Evolutionary conservation across 208 protist genomes (phyloP), one percentile per base, ranked within the genome.

Genomic region (Trypanosoma caninum): DNA sequence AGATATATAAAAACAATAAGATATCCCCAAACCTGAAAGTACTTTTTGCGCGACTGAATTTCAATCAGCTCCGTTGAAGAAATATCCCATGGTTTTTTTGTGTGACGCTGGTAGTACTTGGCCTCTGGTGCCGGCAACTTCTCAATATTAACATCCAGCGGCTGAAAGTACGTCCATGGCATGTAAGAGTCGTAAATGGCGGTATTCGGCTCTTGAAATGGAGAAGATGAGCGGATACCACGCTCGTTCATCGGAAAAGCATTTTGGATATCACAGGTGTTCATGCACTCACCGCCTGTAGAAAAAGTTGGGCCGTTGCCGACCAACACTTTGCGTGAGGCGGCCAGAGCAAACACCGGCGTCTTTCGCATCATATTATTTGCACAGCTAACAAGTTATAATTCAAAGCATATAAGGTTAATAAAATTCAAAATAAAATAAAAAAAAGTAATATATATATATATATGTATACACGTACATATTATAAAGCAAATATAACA

Each of bases 91-190:
- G 89, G 78, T 37, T 71, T 77, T 79, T 92, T 91, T 34, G 89
- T 95, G 64, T 83, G 84, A 27, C 72, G 76, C 77, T 95, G 89
- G 74, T 95, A 95, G 66, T 95, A 93, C 78, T 92, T 86, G 28
- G 81, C 63, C 83, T 95, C 81, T 13, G 89, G 89, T 13, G 83
- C 85, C 50, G 82, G 76, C 62, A 95, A 54, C 75, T 87, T 91
- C 30, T 89, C 80, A 30, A 95, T 72, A 20, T 93, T 84, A 56
- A 95, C 78, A 70, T 95, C 85, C 23, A 91, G 73, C 8, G 89
- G 89, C 67, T 95, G 89, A 72, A 95, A 95, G 72, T 95, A 95
- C 16, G 89, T 95, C 89, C 89, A 95, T 27, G 89, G 62, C 54
- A 87, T 70, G 74, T 93, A 95, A 16, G 79, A 71, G 68, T 95